Percentiles rank a stretch among this genome's conserved stretches.
These are phyloP conservation scores for Globisporangium paddicum DNA, from an alignment of 352 stramenopile species.

Conservation along the genomic window DNA sequence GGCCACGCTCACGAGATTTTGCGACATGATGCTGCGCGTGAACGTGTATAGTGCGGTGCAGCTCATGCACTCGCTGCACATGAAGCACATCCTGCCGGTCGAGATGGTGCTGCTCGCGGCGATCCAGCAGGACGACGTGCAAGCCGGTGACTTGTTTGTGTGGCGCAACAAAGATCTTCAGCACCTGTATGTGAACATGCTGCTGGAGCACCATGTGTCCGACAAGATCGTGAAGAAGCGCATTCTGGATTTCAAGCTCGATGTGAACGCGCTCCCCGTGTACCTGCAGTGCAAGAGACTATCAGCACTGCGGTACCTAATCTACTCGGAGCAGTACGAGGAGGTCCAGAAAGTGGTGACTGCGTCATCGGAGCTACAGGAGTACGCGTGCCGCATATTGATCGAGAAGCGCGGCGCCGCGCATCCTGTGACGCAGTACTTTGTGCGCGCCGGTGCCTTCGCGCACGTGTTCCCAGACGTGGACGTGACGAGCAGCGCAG, in stretches of 20 bases:
- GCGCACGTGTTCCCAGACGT: conserved; percentile 41
- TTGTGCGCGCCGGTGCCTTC: conserved; percentile 41
- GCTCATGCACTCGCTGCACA: conserved; percentile 38
- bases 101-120: conserved; percentile 32
- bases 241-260: conserved; percentile 50
- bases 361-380: conserved; percentile 18
- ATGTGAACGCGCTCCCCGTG: conserved; percentile 45
- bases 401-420: conserved; percentile 34
- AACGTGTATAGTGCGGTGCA: conserved; percentile 32
- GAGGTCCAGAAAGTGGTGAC: conserved; percentile 43
- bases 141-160: conserved; percentile 53
- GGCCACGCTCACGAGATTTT: conserved; percentile 26
- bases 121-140: conserved; percentile 50
- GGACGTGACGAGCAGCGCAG: conserved; percentile 22
- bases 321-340: conserved; percentile 57
- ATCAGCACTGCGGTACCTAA: conserved; percentile 48
- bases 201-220: conserved; percentile 36
- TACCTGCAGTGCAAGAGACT: conserved; percentile 48
- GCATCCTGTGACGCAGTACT: conserved; percentile 44
- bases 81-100: conserved; percentile 37
- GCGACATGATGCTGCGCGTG: conserved; percentile 18
- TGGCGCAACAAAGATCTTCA: conserved; percentile 30
- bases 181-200: conserved; percentile 37
- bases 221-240: conserved; percentile 78
- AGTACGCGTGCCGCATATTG: conserved; percentile 58